Evolutionary conservation across 768 basidiomycete genomes (phyloP).

Genomic region (Amanita muscaria): DNA sequence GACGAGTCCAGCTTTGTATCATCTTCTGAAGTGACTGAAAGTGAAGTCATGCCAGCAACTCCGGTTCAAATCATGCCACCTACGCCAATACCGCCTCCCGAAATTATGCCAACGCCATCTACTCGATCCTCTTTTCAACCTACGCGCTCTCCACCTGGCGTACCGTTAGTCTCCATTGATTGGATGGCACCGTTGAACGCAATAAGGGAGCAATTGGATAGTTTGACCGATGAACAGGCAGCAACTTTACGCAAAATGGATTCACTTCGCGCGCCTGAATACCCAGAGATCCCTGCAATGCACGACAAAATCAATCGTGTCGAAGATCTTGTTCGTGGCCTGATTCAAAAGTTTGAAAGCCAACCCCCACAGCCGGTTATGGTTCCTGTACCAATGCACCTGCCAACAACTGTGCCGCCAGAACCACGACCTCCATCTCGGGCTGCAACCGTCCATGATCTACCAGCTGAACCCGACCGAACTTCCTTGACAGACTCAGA

Average conservation of each 20-base stretch:
- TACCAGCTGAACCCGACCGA: slow-evolving; percentile 1
- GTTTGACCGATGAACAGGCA: slow-evolving; percentile 54
- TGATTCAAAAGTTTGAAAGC: slow-evolving; percentile 25
- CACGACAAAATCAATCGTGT: slow-evolving; percentile 34
- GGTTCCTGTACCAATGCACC: slow-evolving; percentile 12
- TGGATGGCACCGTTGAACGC: slow-evolving; percentile 47
- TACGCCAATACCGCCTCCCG: slow-evolving; percentile 7
- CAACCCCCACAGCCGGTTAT: slow-evolving; percentile 16
- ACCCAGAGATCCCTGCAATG: slow-evolving; percentile 33
- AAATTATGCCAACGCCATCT: too few relatives aligned
- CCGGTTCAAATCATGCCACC: slow-evolving; percentile 10
- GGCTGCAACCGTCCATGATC: slow-evolving; percentile 5
- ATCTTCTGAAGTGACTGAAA: slow-evolving; percentile 15
- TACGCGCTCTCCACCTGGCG: slow-evolving; percentile 9
- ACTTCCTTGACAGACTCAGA: slow-evolving; percentile 4
- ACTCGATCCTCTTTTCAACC: slow-evolving; percentile 16
- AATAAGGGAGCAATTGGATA: slow-evolving; percentile 50
- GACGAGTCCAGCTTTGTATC: slow-evolving; percentile 12
- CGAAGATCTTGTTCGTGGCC: slow-evolving; percentile 34
- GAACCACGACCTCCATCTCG: not conserved
- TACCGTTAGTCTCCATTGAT: too few relatives aligned
- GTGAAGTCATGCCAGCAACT: slow-evolving; percentile 2
- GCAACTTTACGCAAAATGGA: slow-evolving; percentile 54
- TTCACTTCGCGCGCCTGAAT: slow-evolving; percentile 43
- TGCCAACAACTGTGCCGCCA: slow-evolving; percentile 16